A percentile compares a stretch with the other conserved stretches of the same genome.
Conservation (phyloP, 2,329 filamentous ascomycete species). For the Botrytis elliptica region DNA sequence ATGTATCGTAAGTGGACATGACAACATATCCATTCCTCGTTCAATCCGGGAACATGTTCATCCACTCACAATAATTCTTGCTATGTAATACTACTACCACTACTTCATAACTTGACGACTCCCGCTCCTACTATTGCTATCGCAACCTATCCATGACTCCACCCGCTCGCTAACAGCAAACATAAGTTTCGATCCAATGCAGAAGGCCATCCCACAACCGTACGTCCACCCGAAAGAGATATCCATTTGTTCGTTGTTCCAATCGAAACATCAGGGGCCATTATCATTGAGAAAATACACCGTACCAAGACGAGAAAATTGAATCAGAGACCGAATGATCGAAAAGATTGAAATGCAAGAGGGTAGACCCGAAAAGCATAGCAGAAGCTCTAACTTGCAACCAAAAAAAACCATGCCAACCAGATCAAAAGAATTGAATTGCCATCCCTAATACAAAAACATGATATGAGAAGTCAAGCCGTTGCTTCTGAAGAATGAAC, state of each 20-base stretch:
- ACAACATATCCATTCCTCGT: neutral
- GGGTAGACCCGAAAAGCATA: conserved; percentile 6
- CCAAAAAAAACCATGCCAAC: conserved; percentile 18
- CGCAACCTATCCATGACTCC: neutral
- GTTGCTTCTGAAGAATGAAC: conserved; percentile 14
- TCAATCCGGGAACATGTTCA: neutral
- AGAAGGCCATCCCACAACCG: conserved; percentile 9
- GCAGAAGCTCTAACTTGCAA: conserved; percentile 15
- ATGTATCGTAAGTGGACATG: conserved; percentile 9
- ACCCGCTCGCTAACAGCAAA: conserved; percentile 14
- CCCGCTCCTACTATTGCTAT: neutral
- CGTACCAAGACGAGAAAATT: conserved; percentile 6
- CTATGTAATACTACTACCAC: conserved; percentile 9
- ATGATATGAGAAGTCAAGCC: conserved; percentile 10
- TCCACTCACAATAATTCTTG: neutral
- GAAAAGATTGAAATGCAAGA: conserved; percentile 6
- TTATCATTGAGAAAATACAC: conserved; percentile 11
- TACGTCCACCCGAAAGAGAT: conserved; percentile 6
- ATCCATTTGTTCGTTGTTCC: conserved; percentile 11
- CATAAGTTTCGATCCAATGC: conserved; percentile 15
- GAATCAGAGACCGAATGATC: conserved; percentile 4
- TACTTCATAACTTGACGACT: neutral
- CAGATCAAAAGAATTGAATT: conserved; percentile 16
- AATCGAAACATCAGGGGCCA: conserved; percentile 10
- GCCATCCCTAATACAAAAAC: conserved; percentile 14